Evolutionary conservation across 257 asterid species (phyloP).

Genomic region (Agastache rugosa): DNA sequence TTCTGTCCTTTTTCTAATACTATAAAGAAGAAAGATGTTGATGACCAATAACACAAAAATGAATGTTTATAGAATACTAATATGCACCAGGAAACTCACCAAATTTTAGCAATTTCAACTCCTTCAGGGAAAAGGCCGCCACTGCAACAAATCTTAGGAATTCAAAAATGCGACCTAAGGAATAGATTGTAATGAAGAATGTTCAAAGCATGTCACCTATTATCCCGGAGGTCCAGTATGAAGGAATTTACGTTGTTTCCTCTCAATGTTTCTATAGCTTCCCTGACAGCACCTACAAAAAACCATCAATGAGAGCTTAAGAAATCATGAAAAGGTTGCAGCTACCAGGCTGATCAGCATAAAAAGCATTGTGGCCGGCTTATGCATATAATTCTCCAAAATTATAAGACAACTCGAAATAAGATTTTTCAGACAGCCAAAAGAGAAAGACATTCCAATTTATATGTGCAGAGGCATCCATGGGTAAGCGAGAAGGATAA

Average conservation of each 20-base stretch:
- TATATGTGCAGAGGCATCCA: slow-evolving; percentile 6
- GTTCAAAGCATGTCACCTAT: slow-evolving; percentile 64
- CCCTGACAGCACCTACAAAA: slow-evolving; percentile 78
- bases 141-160: slow-evolving; percentile 57
- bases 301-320: slow-evolving; percentile 21
- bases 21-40: not conserved
- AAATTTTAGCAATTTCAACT: slow-evolving; percentile 96
- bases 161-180: slow-evolving; percentile 38
- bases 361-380: slow-evolving; percentile 7
- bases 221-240: slow-evolving; percentile 92
- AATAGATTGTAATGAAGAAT: slow-evolving; percentile 27
- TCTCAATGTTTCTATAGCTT: slow-evolving; percentile 87
- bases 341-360: not conserved
- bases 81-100: slow-evolving; percentile 60
- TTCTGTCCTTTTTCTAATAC: not conserved
- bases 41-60: not conserved
- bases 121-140: slow-evolving; percentile 99
- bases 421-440: slow-evolving; percentile 8
- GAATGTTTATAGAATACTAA: not conserved
- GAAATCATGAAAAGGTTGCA: not conserved
- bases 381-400: not conserved
- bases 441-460: slow-evolving; percentile 19
- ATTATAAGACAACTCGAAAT: not conserved
- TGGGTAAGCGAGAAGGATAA: slow-evolving; percentile 12
- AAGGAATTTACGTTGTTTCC: slow-evolving; percentile 82